A percentile compares a stretch with the other conserved stretches of the same genome.
Evolutionary conservation across 2,329 filamentous ascomycete genomes (phyloP).

Genomic region (Podosphaera aphanis): DNA sequence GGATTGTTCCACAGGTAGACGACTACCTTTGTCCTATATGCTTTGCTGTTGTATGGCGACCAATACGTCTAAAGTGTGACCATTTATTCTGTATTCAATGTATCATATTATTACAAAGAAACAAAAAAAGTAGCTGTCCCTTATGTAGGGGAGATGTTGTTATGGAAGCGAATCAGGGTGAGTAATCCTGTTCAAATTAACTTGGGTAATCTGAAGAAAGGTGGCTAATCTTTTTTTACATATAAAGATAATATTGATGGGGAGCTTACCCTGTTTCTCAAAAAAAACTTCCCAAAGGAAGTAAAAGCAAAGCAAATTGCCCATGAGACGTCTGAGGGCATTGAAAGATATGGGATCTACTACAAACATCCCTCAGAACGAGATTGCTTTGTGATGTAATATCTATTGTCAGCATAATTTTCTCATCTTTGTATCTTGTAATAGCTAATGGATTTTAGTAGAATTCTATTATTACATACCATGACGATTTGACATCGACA

Average conservation of each 20-base stretch:
- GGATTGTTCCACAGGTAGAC: constrained; percentile 56
- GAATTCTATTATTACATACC: too few species aligned
- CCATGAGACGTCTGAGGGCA: constrained; percentile 53
- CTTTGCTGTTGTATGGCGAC: constrained; percentile 56
- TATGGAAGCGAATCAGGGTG: constrained; percentile 42
- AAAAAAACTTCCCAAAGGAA: constrained; percentile 52
- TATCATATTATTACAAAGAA: constrained; percentile 55
- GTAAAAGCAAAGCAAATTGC: constrained; percentile 42
- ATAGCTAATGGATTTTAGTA: too few species aligned
- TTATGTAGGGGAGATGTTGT: constrained; percentile 53
- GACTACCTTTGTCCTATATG: constrained; percentile 70
- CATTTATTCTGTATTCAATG: constrained; percentile 73
- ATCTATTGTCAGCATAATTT: too few species aligned
- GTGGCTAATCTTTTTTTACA: constrained; percentile 1
- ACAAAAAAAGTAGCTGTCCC: constrained; percentile 45
- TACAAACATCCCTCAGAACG: constrained; percentile 28
- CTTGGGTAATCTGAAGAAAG: background rate
- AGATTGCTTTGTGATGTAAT: constrained; percentile 35
- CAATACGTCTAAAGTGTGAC: constrained; percentile 49
- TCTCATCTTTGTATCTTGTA: too few species aligned
- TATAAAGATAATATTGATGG: constrained; percentile 41
- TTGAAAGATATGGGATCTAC: constrained; percentile 45
- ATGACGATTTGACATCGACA: too few species aligned
- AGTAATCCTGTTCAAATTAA: constrained; percentile 9
- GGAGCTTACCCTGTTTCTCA: constrained; percentile 43